These are phyloP conservation scores for Coprinellus micaceus DNA, from an alignment of 768 basidiomycete genomes.

Conservation along the genomic window DNA sequence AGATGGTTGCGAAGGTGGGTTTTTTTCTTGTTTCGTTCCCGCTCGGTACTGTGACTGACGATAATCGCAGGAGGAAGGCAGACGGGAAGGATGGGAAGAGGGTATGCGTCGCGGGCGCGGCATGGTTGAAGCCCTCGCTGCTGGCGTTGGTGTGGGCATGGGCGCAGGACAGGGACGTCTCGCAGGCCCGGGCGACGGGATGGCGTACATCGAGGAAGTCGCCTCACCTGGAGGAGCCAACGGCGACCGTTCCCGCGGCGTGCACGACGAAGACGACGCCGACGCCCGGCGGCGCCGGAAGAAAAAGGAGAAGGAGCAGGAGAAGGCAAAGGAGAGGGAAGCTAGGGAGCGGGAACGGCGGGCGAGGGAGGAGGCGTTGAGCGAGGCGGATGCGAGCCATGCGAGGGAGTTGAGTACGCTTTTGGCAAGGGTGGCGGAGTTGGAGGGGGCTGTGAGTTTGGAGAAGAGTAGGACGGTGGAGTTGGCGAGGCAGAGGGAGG, in stretches of 20 bases:
- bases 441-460: background rate
- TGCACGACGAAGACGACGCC: background rate
- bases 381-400: background rate
- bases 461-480: background rate
- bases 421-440: background rate
- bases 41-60: no score
- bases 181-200: background rate
- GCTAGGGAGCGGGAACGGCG: background rate
- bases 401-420: background rate
- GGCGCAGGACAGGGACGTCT: background rate
- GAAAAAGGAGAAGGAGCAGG: background rate
- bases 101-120: slow-evolving; percentile 1
- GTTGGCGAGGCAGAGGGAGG: background rate
- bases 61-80: slow-evolving; percentile 9
- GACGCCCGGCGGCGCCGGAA: background rate
- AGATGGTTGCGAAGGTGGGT: slow-evolving; percentile 3
- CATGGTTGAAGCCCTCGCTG: background rate
- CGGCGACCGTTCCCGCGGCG: background rate
- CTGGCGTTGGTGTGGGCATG: background rate
- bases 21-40: background rate
- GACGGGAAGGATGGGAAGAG: slow-evolving; percentile 11
- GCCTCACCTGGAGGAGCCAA: background rate
- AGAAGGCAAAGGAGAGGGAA: background rate
- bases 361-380: background rate
- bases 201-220: background rate